These are phyloP conservation scores for Rhodotorula kratochvilovae DNA, from an alignment of 768 basidiomycete genomes.

Conservation along the genomic window DNA sequence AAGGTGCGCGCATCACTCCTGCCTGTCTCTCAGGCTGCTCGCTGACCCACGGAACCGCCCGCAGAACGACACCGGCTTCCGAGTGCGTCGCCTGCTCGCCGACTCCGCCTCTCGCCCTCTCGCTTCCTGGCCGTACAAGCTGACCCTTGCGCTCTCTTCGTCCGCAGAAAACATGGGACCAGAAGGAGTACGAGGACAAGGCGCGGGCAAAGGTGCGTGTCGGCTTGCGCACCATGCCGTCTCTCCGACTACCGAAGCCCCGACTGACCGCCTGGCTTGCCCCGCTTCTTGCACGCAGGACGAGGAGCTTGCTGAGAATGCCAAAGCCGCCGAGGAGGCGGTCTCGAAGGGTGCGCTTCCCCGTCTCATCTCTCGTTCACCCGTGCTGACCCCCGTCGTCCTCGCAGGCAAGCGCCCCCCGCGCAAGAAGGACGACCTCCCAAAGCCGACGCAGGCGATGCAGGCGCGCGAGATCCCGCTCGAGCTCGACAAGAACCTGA, in stretches of 20 bases:
- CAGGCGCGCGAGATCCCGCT: conserved; percentile 76
- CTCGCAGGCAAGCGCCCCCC: conserved; percentile 16
- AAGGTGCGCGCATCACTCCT: conserved; percentile 26
- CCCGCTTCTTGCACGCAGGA: conserved; percentile 49
- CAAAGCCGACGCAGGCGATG: conserved; percentile 90
- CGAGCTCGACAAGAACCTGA: conserved; percentile 89
- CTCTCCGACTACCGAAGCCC: background rate
- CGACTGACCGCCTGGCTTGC: background rate
- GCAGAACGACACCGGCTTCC: conserved; percentile 35
- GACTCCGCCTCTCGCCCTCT: background rate
- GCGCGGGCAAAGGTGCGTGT: conserved; percentile 61
- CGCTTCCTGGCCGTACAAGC: background rate
- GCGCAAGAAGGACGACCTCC: conserved; percentile 86
- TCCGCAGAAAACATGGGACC: conserved; percentile 63
- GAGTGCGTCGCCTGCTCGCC: conserved; percentile 3
- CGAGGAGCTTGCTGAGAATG: conserved; percentile 69
- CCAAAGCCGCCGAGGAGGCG: conserved; percentile 78
- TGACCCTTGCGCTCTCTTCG: background rate
- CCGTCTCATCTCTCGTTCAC: background rate
- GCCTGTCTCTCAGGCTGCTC: no score
- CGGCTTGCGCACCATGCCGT: background rate
- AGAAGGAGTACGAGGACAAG: conserved; percentile 76
- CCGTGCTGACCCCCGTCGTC: background rate
- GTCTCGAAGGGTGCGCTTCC: conserved; percentile 66
- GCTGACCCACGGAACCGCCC: background rate